Percentiles rank a stretch among this genome's conserved stretches.
phyloP scores from a whole-genome alignment of 176 grass and related monocot genomes.

The Thalia dealbata region DNA sequence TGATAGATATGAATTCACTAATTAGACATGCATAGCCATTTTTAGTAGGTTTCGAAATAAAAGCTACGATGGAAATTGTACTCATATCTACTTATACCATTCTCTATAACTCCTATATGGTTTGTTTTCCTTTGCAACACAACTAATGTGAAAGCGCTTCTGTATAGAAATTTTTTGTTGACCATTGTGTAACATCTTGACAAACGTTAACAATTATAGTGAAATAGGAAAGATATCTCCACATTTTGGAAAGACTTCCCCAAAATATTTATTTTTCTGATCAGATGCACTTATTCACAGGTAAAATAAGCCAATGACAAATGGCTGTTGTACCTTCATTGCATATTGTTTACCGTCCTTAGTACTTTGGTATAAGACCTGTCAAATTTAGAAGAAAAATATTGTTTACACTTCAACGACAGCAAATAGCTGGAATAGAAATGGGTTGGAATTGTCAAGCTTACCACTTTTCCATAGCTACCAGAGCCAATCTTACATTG shows the following conservation, averaged over 20 bases:
- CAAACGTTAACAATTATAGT: too few relatives aligned
- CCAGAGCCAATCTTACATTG: slow-evolving; percentile 63
- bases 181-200: too few relatives aligned
- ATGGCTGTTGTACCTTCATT: slow-evolving; percentile 47
- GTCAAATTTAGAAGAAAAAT: slow-evolving; percentile 8
- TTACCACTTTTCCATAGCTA: slow-evolving; percentile 96
- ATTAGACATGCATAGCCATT: too few relatives aligned
- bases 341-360: slow-evolving; percentile 71
- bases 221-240: too few relatives aligned
- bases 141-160: too few relatives aligned
- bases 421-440: slow-evolving; percentile 7
- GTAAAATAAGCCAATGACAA: background rate
- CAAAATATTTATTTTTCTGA: background rate
- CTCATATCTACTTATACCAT: background rate
- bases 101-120: background rate
- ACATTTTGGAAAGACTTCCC: too few relatives aligned
- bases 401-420: slow-evolving; percentile 9
- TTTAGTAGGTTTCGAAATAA: background rate
- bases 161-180: too few relatives aligned
- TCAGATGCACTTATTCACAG: background rate
- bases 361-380: slow-evolving; percentile 59
- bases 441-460: background rate
- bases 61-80: background rate
- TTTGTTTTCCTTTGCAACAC: too few relatives aligned
- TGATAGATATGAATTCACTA: too few relatives aligned